Evolutionary conservation across 768 basidiomycete genomes (phyloP).

Genomic region (Boletus fagicola): DNA sequence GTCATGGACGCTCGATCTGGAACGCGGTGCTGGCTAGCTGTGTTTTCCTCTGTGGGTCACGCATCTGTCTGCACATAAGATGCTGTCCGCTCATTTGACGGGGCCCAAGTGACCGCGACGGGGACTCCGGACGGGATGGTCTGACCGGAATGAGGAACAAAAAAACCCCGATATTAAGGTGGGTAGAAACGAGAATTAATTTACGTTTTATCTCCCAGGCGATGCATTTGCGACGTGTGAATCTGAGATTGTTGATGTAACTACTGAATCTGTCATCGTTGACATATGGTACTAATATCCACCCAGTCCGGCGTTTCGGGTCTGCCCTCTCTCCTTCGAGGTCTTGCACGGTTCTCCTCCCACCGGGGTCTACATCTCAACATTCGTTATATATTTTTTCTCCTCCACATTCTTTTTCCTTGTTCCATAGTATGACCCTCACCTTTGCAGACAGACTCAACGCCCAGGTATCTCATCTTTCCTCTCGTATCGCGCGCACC

Average conservation of each 20-base stretch:
- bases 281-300: constrained; percentile 14
- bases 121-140: background rate
- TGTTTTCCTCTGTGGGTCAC: background rate
- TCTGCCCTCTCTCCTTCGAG: constrained; percentile 9
- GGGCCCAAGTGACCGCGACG: background rate
- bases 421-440: constrained; percentile 33
- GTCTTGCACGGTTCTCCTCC: background rate
- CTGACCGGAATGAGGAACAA: constrained; percentile 3
- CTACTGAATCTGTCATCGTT: constrained; percentile 9
- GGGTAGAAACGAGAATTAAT: constrained; percentile 12
- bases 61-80: background rate
- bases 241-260: constrained; percentile 20
- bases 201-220: constrained; percentile 28
- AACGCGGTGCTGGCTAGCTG: background rate
- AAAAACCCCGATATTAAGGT: background rate
- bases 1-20: no score
- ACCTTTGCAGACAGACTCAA: constrained; percentile 43
- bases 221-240: constrained; percentile 14
- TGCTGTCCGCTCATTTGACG: background rate
- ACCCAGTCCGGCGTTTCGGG: background rate
- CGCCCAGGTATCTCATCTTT: constrained; percentile 33
- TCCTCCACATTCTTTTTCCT: constrained; percentile 20
- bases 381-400: constrained; percentile 26
- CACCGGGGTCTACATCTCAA: background rate
- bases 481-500: background rate